These are phyloP conservation scores for Oryza brachyantha DNA, from an alignment of 176 grass and related monocot genomes.

Conservation along the genomic window DNA sequence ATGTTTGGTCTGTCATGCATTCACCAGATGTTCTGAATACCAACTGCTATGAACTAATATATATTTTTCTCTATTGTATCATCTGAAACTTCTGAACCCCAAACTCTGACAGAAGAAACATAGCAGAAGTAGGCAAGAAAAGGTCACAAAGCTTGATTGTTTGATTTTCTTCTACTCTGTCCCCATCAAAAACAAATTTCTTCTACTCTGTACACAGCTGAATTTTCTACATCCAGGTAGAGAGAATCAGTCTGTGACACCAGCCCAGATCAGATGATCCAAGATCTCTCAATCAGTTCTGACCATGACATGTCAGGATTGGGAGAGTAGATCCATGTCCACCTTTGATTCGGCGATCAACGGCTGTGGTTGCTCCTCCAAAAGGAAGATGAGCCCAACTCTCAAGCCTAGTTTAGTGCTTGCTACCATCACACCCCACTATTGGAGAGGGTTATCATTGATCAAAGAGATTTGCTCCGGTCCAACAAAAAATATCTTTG, in stretches of 20 bases:
- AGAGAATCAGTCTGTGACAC: neutral
- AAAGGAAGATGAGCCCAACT: neutral
- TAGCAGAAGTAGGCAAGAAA: neutral
- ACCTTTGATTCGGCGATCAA: neutral
- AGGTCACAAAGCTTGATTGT: neutral
- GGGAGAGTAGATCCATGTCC: neutral
- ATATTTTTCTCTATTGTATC: neutral
- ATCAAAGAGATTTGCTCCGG: too few relatives aligned
- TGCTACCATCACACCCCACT: neutral
- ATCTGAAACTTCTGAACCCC: neutral
- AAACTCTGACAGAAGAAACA: neutral
- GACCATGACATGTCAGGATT: neutral
- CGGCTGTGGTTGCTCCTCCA: neutral
- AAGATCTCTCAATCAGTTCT: neutral
- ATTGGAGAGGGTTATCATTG: neutral
- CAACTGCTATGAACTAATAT: neutral
- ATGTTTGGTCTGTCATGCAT: too few relatives aligned
- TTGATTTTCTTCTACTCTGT: neutral
- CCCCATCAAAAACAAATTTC: neutral
- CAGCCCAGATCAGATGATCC: neutral
- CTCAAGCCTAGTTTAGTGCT: neutral
- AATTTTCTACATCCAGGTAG: neutral
- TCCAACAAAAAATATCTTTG: too few relatives aligned
- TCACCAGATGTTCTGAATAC: neutral
- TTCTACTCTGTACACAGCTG: neutral